Evolutionary conservation across 2,329 filamentous ascomycete genomes (phyloP).

Genomic region (Verticillium zaregamsianum): DNA sequence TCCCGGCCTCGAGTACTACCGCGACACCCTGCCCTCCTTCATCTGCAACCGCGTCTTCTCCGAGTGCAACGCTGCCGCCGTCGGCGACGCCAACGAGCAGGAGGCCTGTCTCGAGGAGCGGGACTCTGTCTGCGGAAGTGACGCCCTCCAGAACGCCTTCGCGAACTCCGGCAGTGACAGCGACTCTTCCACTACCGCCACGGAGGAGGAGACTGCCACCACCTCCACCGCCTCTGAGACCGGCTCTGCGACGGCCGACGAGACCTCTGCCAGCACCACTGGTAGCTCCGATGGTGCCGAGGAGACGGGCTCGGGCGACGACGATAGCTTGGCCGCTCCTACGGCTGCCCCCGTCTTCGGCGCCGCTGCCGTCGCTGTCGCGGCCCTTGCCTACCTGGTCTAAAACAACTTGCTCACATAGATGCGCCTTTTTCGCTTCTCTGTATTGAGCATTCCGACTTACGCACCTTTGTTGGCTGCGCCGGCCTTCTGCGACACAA

Average conservation of each 20-base stretch:
- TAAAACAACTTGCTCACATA: constrained; percentile 19
- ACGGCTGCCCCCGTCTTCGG: constrained; percentile 40
- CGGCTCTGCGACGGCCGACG: constrained; percentile 6
- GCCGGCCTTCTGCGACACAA: not conserved
- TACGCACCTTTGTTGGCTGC: not conserved
- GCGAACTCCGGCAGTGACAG: constrained; percentile 4
- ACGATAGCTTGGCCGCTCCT: constrained; percentile 29
- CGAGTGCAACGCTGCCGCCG: constrained; percentile 41
- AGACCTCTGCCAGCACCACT: constrained; percentile 16
- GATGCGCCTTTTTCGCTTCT: constrained; percentile 10
- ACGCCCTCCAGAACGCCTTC: constrained; percentile 8
- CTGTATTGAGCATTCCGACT: constrained; percentile 15
- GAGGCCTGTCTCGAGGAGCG: constrained; percentile 44
- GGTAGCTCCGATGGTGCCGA: constrained; percentile 14
- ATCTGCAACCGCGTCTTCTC: constrained; percentile 46
- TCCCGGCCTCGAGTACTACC: constrained; percentile 50
- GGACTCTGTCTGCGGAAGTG: constrained; percentile 31
- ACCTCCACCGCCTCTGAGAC: not conserved
- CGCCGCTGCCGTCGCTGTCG: constrained; percentile 42
- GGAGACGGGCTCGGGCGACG: constrained; percentile 6
- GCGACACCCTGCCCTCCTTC: constrained; percentile 47
- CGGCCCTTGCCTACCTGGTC: constrained; percentile 48
- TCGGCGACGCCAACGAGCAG: constrained; percentile 38
- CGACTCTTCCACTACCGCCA: not conserved
- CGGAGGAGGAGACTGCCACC: not conserved